phyloP scores from a whole-genome alignment of 2,329 filamentous ascomycete genomes.

The Lasiodiplodia sp. region DNA sequence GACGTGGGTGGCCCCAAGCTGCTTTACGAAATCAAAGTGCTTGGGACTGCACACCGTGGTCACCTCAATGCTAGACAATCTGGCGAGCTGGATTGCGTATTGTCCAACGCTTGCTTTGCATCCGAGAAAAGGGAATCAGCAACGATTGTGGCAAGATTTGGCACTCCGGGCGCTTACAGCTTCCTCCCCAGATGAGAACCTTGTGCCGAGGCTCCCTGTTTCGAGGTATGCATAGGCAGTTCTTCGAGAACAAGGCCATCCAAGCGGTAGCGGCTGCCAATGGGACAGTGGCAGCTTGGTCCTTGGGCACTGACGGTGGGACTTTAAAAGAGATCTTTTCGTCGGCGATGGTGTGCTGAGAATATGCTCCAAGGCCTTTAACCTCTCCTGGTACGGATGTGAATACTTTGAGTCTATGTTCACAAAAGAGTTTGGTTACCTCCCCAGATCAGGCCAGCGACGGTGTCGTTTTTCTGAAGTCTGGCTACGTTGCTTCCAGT shows the following conservation, averaged over 20 bases:
- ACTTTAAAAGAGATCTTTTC: conserved; percentile 52
- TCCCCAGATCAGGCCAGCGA: conserved; percentile 45
- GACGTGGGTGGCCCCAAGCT: conserved; percentile 41
- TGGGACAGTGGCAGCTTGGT: conserved; percentile 50
- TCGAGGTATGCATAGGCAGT: conserved; percentile 46
- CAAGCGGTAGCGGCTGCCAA: conserved; percentile 50
- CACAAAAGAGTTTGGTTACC: conserved; percentile 37
- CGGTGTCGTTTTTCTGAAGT: conserved; percentile 36
- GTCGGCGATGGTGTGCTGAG: conserved; percentile 52
- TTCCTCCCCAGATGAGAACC: conserved; percentile 56
- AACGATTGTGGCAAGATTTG: not conserved
- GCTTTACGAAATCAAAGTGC: conserved; percentile 41
- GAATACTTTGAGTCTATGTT: not conserved
- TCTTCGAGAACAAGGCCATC: conserved; percentile 51
- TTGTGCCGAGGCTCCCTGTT: conserved; percentile 25
- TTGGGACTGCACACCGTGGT: conserved; percentile 47
- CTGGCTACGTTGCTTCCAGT: conserved; percentile 43
- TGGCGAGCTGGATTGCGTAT: conserved; percentile 54
- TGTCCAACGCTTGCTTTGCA: conserved; percentile 47
- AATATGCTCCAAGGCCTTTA: conserved; percentile 49
- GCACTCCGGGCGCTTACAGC: conserved; percentile 43
- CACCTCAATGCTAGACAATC: conserved; percentile 51
- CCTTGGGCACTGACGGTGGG: conserved; percentile 39
- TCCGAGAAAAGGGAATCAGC: conserved; percentile 33
- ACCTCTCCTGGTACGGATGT: conserved; percentile 34